Base-by-base conservation (phyloP, 2,329 filamentous ascomycete species). In the Cordyceps farinosa region DNA sequence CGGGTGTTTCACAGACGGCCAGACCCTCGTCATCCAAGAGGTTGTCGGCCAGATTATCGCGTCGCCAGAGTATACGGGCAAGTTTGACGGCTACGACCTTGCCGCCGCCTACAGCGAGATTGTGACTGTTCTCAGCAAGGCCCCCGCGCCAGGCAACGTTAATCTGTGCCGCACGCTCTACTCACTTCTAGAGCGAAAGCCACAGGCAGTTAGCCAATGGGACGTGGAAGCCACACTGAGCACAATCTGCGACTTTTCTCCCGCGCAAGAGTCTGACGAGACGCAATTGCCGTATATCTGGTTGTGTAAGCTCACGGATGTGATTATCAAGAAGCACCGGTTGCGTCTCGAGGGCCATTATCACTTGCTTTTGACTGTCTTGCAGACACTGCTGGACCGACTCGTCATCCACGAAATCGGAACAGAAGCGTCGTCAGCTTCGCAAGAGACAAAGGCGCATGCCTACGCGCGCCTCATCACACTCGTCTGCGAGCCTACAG, bases 281-380 rank as follows among this genome's bases (percentile, higher is more conserved):
- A 70, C 17, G 73, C 75, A 1, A 70, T 75, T 7, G 72, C 76
- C 6, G 0, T 86, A 79, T 69, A 70, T 76, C 1, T 75, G 75
- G 69, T 73, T 84, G 17, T 87, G 81, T 74, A 80, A 78, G 60
- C 76, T 89, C 9, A 74, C 85, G 27, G 83, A 85, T 61, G 74
- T 78, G 29, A 74, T 88, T 44, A 82, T 89, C 70, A 82, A 81
- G 69, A 83, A 84, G 54, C 84, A 88, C 71, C 78, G 86, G 5
- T 77, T 85, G 50, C 84, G 86, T 10, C 76, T 89, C 1, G 82
- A 87, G 67, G 85, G 85, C 2, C 86, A 86, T 66, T 85, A 86
- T 68, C 86, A 87, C 69, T 74, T 88, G 51, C 76, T 88, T 5
- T 73, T 87, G 53, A 74, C 79, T 42, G 74, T 79, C 2, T 74